Evolutionary conservation across 495 filamentous ascomycete genomes (phyloP).

Genomic region (Penicillium parvum): DNA sequence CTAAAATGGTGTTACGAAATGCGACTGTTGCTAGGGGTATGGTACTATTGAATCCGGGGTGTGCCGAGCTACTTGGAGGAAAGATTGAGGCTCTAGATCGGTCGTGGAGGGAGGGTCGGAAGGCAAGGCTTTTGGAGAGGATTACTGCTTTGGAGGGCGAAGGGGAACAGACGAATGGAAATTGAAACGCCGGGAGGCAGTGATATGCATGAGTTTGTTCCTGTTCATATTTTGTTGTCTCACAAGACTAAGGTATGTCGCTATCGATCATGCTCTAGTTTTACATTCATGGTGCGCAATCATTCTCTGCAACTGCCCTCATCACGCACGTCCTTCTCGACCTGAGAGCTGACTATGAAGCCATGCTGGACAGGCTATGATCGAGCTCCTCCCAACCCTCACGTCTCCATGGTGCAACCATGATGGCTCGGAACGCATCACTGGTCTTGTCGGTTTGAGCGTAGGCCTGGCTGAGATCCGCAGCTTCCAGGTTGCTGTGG

Average conservation of each 20-base stretch:
- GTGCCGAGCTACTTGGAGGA: constrained; percentile 67
- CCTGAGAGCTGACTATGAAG: constrained; percentile 7
- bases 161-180: constrained; percentile 1
- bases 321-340: no score
- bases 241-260: constrained; percentile 8
- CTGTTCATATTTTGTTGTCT: not conserved
- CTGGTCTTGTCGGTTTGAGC: constrained; percentile 64
- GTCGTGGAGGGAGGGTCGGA: constrained; percentile 68
- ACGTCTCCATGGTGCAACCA: constrained; percentile 74
- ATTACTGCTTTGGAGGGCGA: constrained; percentile 34
- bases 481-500: constrained; percentile 58
- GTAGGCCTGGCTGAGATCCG: constrained; percentile 69
- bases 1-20: constrained; percentile 70
- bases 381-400: constrained; percentile 57
- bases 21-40: constrained; percentile 69
- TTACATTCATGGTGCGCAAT: not conserved
- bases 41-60: constrained; percentile 65
- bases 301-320: not conserved
- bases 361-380: constrained; percentile 23
- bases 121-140: constrained; percentile 60
- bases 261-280: not conserved
- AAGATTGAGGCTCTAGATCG: constrained; percentile 80
- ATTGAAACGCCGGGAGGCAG: constrained; percentile 1
- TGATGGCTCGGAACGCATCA: constrained; percentile 72
- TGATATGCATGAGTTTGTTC: not conserved